Percentiles rank a stretch among this genome's conserved stretches.
phyloP scores from a whole-genome alignment of 768 basidiomycete genomes.

The Hysterangium stoloniferum region DNA sequence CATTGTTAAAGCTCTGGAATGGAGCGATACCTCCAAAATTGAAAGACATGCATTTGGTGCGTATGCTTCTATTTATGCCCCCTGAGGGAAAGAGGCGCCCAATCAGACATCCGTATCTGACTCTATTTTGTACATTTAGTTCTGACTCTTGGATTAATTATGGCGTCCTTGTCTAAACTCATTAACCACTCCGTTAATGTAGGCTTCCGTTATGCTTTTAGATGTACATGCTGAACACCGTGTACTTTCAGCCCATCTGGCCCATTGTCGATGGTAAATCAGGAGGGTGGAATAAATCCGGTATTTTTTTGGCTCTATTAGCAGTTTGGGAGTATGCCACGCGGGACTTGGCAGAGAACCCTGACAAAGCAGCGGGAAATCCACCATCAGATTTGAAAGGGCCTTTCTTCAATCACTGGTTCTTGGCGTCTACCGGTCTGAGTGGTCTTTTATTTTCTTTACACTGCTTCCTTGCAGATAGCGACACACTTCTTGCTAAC shows the following conservation, averaged over 20 bases:
- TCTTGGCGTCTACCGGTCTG: constrained; percentile 44
- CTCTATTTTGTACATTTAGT: constrained; percentile 34
- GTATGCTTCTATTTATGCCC: constrained; percentile 18
- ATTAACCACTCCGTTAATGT: constrained; percentile 78
- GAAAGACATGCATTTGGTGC: constrained; percentile 36
- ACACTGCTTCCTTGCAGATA: constrained; percentile 66
- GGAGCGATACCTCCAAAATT: constrained; percentile 33
- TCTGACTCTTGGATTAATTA: constrained; percentile 54
- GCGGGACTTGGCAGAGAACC: constrained; percentile 24
- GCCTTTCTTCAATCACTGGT: constrained; percentile 20
- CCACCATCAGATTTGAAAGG: neutral
- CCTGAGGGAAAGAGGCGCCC: too few species aligned
- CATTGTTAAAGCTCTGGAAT: constrained; percentile 44
- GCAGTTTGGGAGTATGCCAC: constrained; percentile 50
- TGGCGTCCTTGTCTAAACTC: constrained; percentile 66
- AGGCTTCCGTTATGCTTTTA: neutral
- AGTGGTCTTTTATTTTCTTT: constrained; percentile 65
- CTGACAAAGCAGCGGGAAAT: neutral
- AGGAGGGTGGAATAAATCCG: constrained; percentile 63
- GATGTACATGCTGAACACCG: neutral
- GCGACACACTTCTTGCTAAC: constrained; percentile 76
- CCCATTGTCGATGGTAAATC: constrained; percentile 59
- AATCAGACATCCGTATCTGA: too few species aligned
- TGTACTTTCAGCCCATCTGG: constrained; percentile 44
- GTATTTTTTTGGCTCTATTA: constrained; percentile 47